Evolutionary conservation across 306 rosid species (phyloP), one percentile per base, ranked within the genome.

Genomic region (Acacia confusa): DNA sequence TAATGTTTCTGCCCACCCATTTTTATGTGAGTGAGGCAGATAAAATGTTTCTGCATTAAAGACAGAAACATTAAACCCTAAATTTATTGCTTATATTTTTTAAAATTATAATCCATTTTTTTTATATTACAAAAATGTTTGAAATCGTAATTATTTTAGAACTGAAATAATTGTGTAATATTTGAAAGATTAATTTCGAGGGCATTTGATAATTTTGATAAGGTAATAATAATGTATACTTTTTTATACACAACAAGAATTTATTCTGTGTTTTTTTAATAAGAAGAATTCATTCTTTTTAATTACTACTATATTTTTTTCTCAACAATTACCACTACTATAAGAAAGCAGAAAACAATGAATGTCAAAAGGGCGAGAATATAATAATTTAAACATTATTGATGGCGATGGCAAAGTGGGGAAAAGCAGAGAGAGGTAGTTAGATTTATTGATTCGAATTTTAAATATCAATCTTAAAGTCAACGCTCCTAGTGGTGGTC

Each of bases 401-500:
- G 69, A 63, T 63, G 2, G 69, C 16, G 69, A 63, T 63, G 9
- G 40, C 40, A 12, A 28, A 63, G 38, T 20, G 32, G 36, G 40
- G 19, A 63, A 63, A 63, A 63, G n/a, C 9, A 14, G 40, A 63
- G 40, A 6, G n/a, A 17, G n/a, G 38, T 13, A 15, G 40, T 63
- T 63, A 14, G n/a, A 63, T 63, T 63, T 27, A 27, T 28, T 63
- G 71, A 66, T 66, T 34, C 11, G 12, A 38, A 19, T 36, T 38
- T 65, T 65, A 38, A 68, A 36, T 20, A 20, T 1, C 15, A 68
- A 38, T 11, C 7, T 3, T 0, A 50, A 53, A 70, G 55, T 41
- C 52, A 70, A 68, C 72, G 72, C 72, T 22, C 9, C 24, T 20
- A 11, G 48, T 68, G 72, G 48, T 68, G 72, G 72, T 36, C 48